Evolutionary conservation across 2,329 filamentous ascomycete genomes (phyloP), one percentile per base, ranked within the genome.

Genomic region (Mycosphaerelloides madeirae): DNA sequence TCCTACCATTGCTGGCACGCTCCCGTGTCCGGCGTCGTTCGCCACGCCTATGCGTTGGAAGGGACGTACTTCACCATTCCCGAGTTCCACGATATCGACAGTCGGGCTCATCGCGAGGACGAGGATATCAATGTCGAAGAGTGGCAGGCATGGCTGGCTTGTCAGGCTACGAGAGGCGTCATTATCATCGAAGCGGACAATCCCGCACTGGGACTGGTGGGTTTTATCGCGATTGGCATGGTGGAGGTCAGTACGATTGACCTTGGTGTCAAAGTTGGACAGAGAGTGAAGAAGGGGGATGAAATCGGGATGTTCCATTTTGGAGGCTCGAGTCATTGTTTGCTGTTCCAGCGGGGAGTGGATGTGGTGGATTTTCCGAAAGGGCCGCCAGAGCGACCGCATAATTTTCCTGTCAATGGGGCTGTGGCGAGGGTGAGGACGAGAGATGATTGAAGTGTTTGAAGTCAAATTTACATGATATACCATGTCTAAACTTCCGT

Each of bases 281-380:
- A 87, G 60, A 71, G 73, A 40, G 58, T 88, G 12, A 70, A 70
- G 40, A 88, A 87, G 70, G 85, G 85, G 1, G 77, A 87, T 3
- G 69, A 87, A 66, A 70, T 81, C 31, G 85, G 84, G 31, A 87
- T 86, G 83, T 88, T 89, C 65, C 84, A 88, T 59, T 87, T 83
- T 60, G 38, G 85, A 13, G 85, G 85, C 0, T 82, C 77, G 5
- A 79, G 79, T 1, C 79, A 86, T 59, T 85, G 81, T 55, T 57
- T 87, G 52, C 57, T 88, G 2, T 87, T 88, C 66, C 66, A 76
- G 20, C 71, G 75, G 49, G 74, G 69, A 0, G 76, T 82, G 22
- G 66, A 70, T 22, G 38, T 70, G 18, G 5, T 5, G 5, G 22
- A 25, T 9, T 25, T 25, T 25, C 22, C 22, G 5, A 5, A 25